Evolutionary conservation across 306 rosid species (phyloP), one percentile per base, ranked within the genome.

Genomic region (Coriaria nepalensis): DNA sequence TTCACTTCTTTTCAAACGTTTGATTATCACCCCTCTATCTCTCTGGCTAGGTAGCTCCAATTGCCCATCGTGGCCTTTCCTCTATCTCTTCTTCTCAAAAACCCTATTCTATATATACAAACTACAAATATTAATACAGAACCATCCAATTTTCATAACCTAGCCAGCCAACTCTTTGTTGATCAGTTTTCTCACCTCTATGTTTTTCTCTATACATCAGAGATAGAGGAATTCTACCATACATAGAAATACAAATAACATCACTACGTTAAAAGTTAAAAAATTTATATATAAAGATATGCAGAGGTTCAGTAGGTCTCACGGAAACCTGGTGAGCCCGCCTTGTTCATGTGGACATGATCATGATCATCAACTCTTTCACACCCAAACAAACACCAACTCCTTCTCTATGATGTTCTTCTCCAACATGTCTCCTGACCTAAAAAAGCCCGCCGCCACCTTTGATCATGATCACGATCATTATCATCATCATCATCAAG

Each of bases 291-390:
- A 20, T 49, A 51, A 50, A 38, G 44, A 69, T 45, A 82, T 90
- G 97, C 94, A 75, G 34, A 77, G 70, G 52, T 80, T 81, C 67
- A 57, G 79, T 35, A 42, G 65, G 64, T 62, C 86, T 2, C 81
- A 75, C 55, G 80, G 64, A 32, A 75, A 83, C 73, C 53, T 73
- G 67, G 69, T 71, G 51, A 95, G 83, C 29, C 3, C 29, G 6
- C 71, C 76, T 0, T 85, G 98, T 60, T 52, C 87, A 2, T 85
- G 98, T 37, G 82, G 66, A 20, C 29, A 20, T 20, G 29, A 20
- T 20, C 29, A 20, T 20, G 29, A 1, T 20, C 29, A 20, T 20
- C 29, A 20, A 5, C 15, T 74, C 67, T 69, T 53, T 20, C 92
- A 83, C 41, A 39, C 44, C 59, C 80, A 85, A 53, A 40, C 63